Conservation (phyloP, 306 rosid genomes). For the Prunus mira region DNA sequence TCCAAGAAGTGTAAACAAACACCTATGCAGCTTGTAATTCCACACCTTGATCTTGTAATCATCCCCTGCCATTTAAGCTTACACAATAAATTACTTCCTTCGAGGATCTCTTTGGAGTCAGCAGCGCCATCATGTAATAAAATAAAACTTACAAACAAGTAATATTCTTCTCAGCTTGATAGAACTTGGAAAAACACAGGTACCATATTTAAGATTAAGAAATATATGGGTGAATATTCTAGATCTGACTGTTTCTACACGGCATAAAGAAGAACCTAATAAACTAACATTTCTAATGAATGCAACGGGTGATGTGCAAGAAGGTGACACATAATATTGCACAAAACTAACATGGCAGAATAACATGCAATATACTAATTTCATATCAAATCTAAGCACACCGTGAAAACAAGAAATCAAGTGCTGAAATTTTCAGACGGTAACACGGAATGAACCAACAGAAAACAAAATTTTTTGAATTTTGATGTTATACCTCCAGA, state of each 20-base stretch:
- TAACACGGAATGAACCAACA: neutral
- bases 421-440: neutral
- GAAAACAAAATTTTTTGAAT: neutral
- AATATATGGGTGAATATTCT: neutral
- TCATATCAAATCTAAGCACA: neutral
- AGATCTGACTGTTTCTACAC: neutral
- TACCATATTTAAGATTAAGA: neutral
- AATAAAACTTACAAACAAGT: neutral
- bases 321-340: neutral
- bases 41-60: slow-evolving; percentile 95
- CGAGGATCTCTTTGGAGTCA: slow-evolving; percentile 4
- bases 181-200: neutral
- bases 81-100: slow-evolving; percentile 4
- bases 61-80: slow-evolving; percentile 58
- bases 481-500: slow-evolving; percentile 30
- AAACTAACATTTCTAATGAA: neutral
- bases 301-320: neutral
- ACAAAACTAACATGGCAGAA: neutral
- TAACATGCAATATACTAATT: neutral
- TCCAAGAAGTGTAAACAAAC: slow-evolving; percentile 86
- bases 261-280: slow-evolving; percentile 1
- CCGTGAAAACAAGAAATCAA: neutral
- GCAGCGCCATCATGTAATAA: neutral
- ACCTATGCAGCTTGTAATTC: slow-evolving; percentile 95
- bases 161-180: neutral